Conservation (phyloP, 1,284 basidiomycete species). For the Fistulinella cinereoalba region DNA sequence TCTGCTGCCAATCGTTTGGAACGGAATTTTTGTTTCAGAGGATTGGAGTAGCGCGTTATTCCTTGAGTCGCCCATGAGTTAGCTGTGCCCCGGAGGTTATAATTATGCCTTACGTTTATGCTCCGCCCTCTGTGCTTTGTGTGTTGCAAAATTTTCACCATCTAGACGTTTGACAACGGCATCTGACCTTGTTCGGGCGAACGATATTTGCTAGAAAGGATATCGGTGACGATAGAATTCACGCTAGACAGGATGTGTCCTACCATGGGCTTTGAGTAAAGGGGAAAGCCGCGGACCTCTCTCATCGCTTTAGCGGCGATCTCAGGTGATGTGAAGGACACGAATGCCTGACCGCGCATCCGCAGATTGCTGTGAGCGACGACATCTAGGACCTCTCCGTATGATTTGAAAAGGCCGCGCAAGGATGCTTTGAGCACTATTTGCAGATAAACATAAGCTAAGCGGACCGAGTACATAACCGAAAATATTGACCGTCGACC, state of each 20-base stretch:
- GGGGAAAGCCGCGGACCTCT: constrained; percentile 91
- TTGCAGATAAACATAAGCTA: constrained; percentile 10
- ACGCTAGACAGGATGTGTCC: constrained; percentile 19
- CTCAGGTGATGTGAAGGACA: constrained; percentile 82
- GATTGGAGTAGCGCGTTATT: constrained; percentile 80
- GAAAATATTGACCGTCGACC: constrained; percentile 59
- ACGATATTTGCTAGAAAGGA: constrained; percentile 79
- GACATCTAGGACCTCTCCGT: constrained; percentile 89
- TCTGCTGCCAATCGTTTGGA: constrained; percentile 78
- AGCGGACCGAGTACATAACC: constrained; percentile 1
- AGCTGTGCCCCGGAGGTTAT: constrained; percentile 16
- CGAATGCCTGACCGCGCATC: constrained; percentile 98
- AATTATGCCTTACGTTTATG: constrained; percentile 66
- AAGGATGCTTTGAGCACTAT: constrained; percentile 87
- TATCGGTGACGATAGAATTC: constrained; percentile 6
- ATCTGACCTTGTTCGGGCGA: constrained; percentile 86
- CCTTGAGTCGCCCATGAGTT: constrained; percentile 44
- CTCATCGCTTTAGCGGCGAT: constrained; percentile 84
- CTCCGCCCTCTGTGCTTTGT: constrained; percentile 71
- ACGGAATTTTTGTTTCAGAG: constrained; percentile 79
- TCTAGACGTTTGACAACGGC: constrained; percentile 80
- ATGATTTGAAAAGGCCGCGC: constrained; percentile 87
- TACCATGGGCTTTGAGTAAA: constrained; percentile 97
- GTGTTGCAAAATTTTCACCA: constrained; percentile 63
- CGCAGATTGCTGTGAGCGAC: constrained; percentile 90